Evolutionary conservation across 2,329 filamentous ascomycete species (phyloP).

Genomic region (Gnomoniopsis smithogilvyi): DNA sequence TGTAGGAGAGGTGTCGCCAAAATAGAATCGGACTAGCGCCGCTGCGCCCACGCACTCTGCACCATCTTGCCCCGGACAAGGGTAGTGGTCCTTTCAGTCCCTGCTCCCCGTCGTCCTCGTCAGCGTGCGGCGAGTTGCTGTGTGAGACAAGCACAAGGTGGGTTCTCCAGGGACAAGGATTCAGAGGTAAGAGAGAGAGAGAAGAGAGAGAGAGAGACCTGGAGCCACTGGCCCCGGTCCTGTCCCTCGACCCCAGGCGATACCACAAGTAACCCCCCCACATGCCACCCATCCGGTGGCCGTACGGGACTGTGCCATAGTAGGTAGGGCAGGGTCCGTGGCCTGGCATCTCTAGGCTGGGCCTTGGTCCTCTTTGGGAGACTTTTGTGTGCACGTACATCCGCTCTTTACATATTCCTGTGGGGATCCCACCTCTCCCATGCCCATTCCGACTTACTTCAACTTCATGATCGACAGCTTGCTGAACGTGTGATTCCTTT

Average conservation of each 20-base stretch:
- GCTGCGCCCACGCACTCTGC: constrained; percentile 30
- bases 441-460: constrained; percentile 32
- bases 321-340: constrained; percentile 10
- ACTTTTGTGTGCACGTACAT: constrained; percentile 27
- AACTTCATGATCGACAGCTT: constrained; percentile 47
- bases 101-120: constrained; percentile 35
- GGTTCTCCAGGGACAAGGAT: background rate
- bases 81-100: constrained; percentile 22
- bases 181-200: constrained; percentile 3
- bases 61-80: constrained; percentile 39
- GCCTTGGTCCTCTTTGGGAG: constrained; percentile 39
- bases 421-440: constrained; percentile 37
- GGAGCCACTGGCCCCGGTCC: constrained; percentile 10
- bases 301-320: background rate
- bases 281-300: constrained; percentile 15
- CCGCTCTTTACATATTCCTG: constrained; percentile 41
- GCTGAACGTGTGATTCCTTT: constrained; percentile 43
- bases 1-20: constrained; percentile 24
- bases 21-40: constrained; percentile 36
- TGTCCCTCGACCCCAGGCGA: constrained; percentile 7
- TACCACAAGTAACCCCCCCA: constrained; percentile 23
- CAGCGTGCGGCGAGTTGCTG: constrained; percentile 36
- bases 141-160: constrained; percentile 47
- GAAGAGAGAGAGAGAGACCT: constrained; percentile 3
- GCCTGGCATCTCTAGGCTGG: constrained; percentile 27